A percentile compares a stretch with the other conserved stretches of the same genome.
Conservation (phyloP, 2,329 filamentous ascomycete genomes). For the Scopulariopsis brevicaulis region DNA sequence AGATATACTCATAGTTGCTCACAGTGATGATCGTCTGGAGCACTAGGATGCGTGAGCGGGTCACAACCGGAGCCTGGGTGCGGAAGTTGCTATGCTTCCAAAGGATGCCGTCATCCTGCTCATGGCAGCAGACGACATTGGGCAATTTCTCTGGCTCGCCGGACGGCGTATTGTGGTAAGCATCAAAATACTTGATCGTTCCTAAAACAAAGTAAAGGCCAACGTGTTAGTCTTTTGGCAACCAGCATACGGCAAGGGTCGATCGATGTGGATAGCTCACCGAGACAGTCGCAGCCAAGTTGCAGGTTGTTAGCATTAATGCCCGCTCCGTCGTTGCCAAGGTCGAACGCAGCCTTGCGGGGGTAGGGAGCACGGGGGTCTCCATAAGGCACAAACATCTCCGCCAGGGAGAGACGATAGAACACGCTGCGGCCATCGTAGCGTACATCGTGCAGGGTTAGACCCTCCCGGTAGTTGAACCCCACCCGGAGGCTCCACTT, state of each 20-base stretch:
- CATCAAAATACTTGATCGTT: conserved; percentile 32
- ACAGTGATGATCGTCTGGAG: conserved; percentile 55
- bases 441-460: conserved; percentile 55
- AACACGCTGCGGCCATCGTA: conserved; percentile 57
- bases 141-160: conserved; percentile 18
- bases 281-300: conserved; percentile 58
- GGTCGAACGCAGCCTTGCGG: conserved; percentile 59
- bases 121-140: conserved; percentile 23
- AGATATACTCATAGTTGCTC: conserved; percentile 51
- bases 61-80: conserved; percentile 45
- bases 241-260: not conserved
- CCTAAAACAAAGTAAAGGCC: not conserved
- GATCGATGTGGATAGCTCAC: conserved; percentile 14
- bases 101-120: conserved; percentile 40
- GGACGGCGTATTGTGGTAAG: conserved; percentile 16
- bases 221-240: conserved; percentile 13
- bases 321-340: conserved; percentile 56
- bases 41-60: conserved; percentile 46
- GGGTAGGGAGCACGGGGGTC: conserved; percentile 53
- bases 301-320: conserved; percentile 54
- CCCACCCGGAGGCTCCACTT: conserved; percentile 59
- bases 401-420: conserved; percentile 54
- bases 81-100: conserved; percentile 57
- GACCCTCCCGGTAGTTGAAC: conserved; percentile 60
- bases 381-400: conserved; percentile 61